Percentiles rank a stretch among this genome's conserved stretches.
phyloP scores from a whole-genome alignment of 371 early-diverging fungal species.

The Chytridium lagenaria region DNA sequence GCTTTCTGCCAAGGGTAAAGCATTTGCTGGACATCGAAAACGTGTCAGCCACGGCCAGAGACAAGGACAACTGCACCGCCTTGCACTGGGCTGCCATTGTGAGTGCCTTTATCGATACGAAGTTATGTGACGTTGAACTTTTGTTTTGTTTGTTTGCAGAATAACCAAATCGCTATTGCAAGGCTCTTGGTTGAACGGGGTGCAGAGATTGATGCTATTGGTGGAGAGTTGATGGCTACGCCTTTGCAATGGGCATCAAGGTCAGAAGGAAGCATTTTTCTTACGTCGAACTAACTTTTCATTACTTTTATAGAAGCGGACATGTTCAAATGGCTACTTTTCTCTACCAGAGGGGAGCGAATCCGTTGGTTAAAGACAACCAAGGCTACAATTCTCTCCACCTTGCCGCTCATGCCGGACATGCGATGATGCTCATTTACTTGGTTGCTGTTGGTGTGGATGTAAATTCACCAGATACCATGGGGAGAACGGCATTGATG shows the following conservation, averaged over 20 bases:
- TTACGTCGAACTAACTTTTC: background rate
- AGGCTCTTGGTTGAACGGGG: slow-evolving; percentile 81
- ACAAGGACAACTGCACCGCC: slow-evolving; percentile 43
- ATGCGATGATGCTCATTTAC: slow-evolving; percentile 75
- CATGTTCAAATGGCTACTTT: slow-evolving; percentile 75
- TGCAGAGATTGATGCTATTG: slow-evolving; percentile 75
- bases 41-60: slow-evolving; percentile 27
- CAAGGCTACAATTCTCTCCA: slow-evolving; percentile 93
- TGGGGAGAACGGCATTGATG: slow-evolving; percentile 89
- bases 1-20: slow-evolving; percentile 36
- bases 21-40: slow-evolving; percentile 39
- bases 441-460: slow-evolving; percentile 72
- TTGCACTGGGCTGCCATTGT: slow-evolving; percentile 55
- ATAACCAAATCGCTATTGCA: slow-evolving; percentile 75
- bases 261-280: slow-evolving; percentile 31
- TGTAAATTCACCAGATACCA: slow-evolving; percentile 74
- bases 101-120: slow-evolving; percentile 18
- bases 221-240: slow-evolving; percentile 78
- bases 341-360: slow-evolving; percentile 78
- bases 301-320: slow-evolving; percentile 52
- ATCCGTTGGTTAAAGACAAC: slow-evolving; percentile 73
- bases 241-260: slow-evolving; percentile 91
- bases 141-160: slow-evolving; percentile 34
- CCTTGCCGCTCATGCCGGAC: slow-evolving; percentile 87
- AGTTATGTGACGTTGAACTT: too few species aligned